These are phyloP conservation scores for Licmophora abbreviata DNA, from an alignment of 108 stramenopile species.

Conservation along the genomic window DNA sequence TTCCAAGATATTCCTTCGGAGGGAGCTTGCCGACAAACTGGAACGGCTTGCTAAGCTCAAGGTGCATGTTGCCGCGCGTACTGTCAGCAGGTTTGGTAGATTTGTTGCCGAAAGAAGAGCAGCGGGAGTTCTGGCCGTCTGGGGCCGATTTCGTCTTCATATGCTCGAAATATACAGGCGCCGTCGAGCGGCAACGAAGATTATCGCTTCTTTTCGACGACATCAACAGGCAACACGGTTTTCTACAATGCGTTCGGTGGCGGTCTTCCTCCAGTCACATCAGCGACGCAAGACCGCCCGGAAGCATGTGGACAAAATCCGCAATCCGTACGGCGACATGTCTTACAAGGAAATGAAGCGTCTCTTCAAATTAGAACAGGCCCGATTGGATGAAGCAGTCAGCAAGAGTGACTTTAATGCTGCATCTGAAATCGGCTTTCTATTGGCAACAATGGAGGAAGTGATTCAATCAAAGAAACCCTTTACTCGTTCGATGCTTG, in stretches of 20 bases:
- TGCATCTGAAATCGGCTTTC: slow-evolving; percentile 61
- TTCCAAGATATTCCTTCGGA: slow-evolving; percentile 79
- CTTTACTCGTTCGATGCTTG: slow-evolving; percentile 60
- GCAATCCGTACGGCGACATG: slow-evolving; percentile 73
- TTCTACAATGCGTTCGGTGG: slow-evolving; percentile 9
- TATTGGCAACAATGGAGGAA: slow-evolving; percentile 17
- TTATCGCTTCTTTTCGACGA: slow-evolving; percentile 48
- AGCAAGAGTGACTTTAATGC: slow-evolving; percentile 51
- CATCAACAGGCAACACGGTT: slow-evolving; percentile 18
- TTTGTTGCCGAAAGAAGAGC: slow-evolving; percentile 36
- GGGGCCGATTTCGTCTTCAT: slow-evolving; percentile 53
- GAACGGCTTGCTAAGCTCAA: slow-evolving; percentile 69
- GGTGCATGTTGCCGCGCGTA: slow-evolving; percentile 59
- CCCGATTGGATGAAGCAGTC: slow-evolving; percentile 55
- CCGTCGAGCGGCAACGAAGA: slow-evolving; percentile 31
- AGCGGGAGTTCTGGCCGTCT: slow-evolving; percentile 39
- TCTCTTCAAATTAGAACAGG: slow-evolving; percentile 36
- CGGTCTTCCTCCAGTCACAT: slow-evolving; percentile 48
- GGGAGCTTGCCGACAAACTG: slow-evolving; percentile 74
- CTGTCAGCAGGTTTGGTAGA: slow-evolving; percentile 52
- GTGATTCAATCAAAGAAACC: slow-evolving; percentile 65
- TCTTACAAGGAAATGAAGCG: slow-evolving; percentile 55
- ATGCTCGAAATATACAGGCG: slow-evolving; percentile 37
- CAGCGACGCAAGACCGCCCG: slow-evolving; percentile 37
- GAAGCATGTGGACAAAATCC: slow-evolving; percentile 26